A percentile compares a stretch with the other conserved stretches of the same genome.
Conservation (phyloP, 75 land plant genomes). For the Larix kaempferi region DNA sequence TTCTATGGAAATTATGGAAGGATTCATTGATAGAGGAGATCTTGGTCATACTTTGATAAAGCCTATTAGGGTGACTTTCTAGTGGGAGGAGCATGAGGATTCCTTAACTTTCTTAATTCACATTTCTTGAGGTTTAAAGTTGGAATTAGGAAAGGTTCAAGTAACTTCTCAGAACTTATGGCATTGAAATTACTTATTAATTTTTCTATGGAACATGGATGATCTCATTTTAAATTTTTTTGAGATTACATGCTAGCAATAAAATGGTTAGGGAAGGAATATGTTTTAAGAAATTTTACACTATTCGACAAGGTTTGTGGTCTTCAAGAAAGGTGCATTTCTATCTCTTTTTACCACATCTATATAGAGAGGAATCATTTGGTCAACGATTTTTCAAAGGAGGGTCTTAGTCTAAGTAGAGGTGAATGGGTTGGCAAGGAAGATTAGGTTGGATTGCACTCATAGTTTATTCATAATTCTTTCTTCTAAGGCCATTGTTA, state of each 20-base stretch:
- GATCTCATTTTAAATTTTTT: not conserved
- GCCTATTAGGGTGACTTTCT: not conserved
- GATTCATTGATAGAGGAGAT: not conserved
- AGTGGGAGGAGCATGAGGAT: not conserved
- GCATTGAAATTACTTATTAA: not conserved
- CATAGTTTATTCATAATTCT: too few species aligned
- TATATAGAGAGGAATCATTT: too few species aligned
- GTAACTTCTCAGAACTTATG: not conserved
- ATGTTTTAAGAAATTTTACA: not conserved
- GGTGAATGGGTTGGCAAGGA: too few species aligned
- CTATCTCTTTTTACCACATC: not conserved
- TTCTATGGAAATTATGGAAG: not conserved
- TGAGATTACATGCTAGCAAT: not conserved
- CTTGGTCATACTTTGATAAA: not conserved
- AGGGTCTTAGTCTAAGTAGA: too few species aligned
- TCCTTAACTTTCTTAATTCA: not conserved
- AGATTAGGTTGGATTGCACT: too few species aligned
- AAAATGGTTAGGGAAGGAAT: not conserved
- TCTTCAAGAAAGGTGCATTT: not conserved
- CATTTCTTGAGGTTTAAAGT: not conserved
- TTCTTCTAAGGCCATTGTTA: too few species aligned
- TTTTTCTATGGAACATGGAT: not conserved
- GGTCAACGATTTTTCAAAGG: too few species aligned
- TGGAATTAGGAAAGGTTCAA: not conserved
- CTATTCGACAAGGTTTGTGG: not conserved